Evolutionary conservation across 2,329 filamentous ascomycete genomes (phyloP).

Genomic region (Trichoderma gracile): DNA sequence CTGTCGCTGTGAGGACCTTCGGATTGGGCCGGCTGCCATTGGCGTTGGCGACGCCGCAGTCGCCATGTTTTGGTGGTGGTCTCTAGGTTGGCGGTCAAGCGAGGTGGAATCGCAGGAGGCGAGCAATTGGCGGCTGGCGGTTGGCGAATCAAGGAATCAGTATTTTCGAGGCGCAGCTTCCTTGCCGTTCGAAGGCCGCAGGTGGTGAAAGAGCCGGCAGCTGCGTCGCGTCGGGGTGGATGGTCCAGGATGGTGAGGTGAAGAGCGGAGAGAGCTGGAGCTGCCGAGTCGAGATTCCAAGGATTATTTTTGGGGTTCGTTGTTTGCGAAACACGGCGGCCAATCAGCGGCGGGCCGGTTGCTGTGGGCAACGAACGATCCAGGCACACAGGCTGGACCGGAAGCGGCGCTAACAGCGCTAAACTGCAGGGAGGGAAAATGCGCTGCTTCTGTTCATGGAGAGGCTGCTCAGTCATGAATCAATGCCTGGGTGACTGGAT

Average conservation of each 20-base stretch:
- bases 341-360: slow-evolving; percentile 38
- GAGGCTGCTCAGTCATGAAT: too few species aligned
- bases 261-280: slow-evolving; percentile 23
- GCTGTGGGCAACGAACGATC: slow-evolving; percentile 36
- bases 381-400: neutral
- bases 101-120: slow-evolving; percentile 25
- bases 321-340: slow-evolving; percentile 27
- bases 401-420: slow-evolving; percentile 5
- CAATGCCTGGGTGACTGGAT: too few species aligned
- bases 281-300: neutral
- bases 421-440: slow-evolving; percentile 2
- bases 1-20: slow-evolving; percentile 59
- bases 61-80: slow-evolving; percentile 40
- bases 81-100: slow-evolving; percentile 30
- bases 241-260: slow-evolving; percentile 24
- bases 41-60: slow-evolving; percentile 58
- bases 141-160: slow-evolving; percentile 34
- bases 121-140: slow-evolving; percentile 29
- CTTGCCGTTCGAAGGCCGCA: slow-evolving; percentile 42
- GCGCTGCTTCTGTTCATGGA: neutral
- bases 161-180: slow-evolving; percentile 45
- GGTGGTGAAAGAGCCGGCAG: slow-evolving; percentile 25
- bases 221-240: slow-evolving; percentile 22
- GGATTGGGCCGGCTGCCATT: slow-evolving; percentile 49
- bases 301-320: slow-evolving; percentile 34